A percentile compares a stretch with the other conserved stretches of the same genome.
These are phyloP conservation scores for Angomonas ambiguus DNA, from an alignment of 208 protist genomes.

Conservation along the genomic window DNA sequence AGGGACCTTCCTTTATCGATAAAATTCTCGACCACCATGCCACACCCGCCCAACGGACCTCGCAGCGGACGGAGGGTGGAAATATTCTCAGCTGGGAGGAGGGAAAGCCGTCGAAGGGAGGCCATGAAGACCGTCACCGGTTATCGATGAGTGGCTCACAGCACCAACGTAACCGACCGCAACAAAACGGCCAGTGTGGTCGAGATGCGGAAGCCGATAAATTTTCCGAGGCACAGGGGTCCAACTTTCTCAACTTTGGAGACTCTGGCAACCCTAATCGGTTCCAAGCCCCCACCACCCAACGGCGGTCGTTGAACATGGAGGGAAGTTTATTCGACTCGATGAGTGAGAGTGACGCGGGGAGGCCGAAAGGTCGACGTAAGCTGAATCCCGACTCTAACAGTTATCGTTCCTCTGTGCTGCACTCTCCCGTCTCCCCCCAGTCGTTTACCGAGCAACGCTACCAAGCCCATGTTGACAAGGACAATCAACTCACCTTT, in stretches of 20 bases:
- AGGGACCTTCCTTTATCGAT: not conserved
- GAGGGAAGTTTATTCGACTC: not conserved
- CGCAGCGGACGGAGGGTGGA: slow-evolving; percentile 28
- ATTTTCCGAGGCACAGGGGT: slow-evolving; percentile 31
- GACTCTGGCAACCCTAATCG: slow-evolving; percentile 23
- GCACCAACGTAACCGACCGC: not conserved
- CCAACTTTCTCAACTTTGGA: slow-evolving; percentile 73
- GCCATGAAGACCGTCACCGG: not conserved
- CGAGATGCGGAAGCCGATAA: slow-evolving; percentile 34
- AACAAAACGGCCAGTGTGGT: slow-evolving; percentile 12
- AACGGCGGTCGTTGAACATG: not conserved
- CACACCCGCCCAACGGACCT: not conserved
- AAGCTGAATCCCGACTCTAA: not conserved
- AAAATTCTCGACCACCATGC: not conserved
- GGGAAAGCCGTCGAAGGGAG: slow-evolving; percentile 6
- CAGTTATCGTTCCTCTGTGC: too few relatives aligned
- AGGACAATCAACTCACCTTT: not conserved
- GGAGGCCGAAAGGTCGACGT: not conserved
- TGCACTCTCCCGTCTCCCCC: slow-evolving; percentile 20
- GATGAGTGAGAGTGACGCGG: not conserved
- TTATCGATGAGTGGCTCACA: not conserved
- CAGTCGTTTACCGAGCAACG: not conserved
- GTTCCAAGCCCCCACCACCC: slow-evolving; percentile 1
- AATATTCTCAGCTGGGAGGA: slow-evolving; percentile 80
- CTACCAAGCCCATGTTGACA: not conserved